Conservation (phyloP, 306 rosid genomes). For the Corylus americana region DNA sequence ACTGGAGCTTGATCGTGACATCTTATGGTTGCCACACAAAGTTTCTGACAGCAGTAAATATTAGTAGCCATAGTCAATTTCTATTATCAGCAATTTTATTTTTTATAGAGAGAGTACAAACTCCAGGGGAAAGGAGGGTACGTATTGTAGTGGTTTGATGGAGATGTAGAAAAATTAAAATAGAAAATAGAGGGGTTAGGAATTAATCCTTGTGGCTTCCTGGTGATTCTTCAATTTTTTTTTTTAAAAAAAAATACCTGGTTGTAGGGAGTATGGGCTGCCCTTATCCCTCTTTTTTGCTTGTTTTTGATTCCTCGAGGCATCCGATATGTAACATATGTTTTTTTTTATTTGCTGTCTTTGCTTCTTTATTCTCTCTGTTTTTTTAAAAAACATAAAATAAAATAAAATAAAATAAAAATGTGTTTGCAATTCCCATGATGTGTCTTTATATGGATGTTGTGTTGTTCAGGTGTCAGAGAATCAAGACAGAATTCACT, state of each 20-base stretch:
- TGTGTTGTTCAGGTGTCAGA: conserved; percentile 79
- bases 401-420: not conserved
- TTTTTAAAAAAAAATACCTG: not conserved
- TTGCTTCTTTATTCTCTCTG: not conserved
- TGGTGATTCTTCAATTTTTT: not conserved
- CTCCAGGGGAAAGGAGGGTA: not conserved
- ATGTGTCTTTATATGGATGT: conserved; percentile 20
- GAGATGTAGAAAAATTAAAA: not conserved
- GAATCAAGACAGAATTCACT: conserved; percentile 92
- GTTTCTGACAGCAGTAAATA: not conserved
- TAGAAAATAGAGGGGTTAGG: not conserved
- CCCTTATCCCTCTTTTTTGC: not conserved
- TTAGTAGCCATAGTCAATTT: not conserved
- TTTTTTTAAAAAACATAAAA: not conserved
- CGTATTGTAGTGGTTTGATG: not conserved
- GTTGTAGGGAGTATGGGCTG: not conserved
- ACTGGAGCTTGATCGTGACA: not conserved
- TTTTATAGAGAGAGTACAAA: not conserved
- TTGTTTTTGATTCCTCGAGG: not conserved
- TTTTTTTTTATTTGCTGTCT: not conserved
- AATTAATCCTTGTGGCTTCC: not conserved
- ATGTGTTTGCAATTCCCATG: not conserved
- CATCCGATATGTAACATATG: not conserved
- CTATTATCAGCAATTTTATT: not conserved
- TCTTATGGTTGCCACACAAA: not conserved